Percentiles rank a stretch among this genome's conserved stretches.
Conservation (phyloP, 495 filamentous ascomycete species). For the Penicillium coffeae region DNA sequence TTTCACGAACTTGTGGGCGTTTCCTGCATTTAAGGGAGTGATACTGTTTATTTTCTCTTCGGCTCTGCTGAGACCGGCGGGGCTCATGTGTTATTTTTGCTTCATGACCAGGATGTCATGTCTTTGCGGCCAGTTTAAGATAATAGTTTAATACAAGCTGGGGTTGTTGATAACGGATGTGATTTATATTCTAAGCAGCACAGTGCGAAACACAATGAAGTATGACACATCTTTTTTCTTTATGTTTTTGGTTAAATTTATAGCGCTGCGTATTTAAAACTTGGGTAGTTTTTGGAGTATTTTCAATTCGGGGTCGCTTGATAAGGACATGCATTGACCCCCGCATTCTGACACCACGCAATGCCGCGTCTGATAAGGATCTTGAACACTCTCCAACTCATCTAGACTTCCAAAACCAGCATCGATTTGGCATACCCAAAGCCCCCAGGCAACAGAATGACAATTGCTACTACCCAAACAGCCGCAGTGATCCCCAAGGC, state of each 20-base stretch:
- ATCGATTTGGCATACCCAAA: no score
- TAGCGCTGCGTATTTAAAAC: background rate
- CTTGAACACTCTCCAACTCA: background rate
- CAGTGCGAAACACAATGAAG: background rate
- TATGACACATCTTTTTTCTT: background rate
- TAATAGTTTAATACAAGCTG: slow-evolving; percentile 40
- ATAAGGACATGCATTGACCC: slow-evolving; percentile 15
- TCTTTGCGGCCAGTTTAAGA: slow-evolving; percentile 23
- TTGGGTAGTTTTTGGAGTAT: background rate
- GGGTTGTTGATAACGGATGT: background rate
- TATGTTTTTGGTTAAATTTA: background rate
- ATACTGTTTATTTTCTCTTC: slow-evolving; percentile 21
- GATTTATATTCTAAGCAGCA: background rate
- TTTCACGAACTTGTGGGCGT: slow-evolving; percentile 12
- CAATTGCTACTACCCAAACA: slow-evolving; percentile 30
- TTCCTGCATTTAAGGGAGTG: slow-evolving; percentile 23
- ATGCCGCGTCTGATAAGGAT: slow-evolving; percentile 1
- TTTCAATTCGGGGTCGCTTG: background rate
- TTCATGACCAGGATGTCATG: slow-evolving; percentile 24
- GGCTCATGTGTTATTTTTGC: slow-evolving; percentile 41
- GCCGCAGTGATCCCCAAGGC: slow-evolving; percentile 33
- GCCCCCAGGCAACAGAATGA: slow-evolving; percentile 12
- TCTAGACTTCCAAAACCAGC: no score
- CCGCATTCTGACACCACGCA: slow-evolving; percentile 12
- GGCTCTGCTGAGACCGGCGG: slow-evolving; percentile 18